Base-by-base conservation (phyloP, 1,139 yeast genomes). In the Taphrina flavorubra region DNA sequence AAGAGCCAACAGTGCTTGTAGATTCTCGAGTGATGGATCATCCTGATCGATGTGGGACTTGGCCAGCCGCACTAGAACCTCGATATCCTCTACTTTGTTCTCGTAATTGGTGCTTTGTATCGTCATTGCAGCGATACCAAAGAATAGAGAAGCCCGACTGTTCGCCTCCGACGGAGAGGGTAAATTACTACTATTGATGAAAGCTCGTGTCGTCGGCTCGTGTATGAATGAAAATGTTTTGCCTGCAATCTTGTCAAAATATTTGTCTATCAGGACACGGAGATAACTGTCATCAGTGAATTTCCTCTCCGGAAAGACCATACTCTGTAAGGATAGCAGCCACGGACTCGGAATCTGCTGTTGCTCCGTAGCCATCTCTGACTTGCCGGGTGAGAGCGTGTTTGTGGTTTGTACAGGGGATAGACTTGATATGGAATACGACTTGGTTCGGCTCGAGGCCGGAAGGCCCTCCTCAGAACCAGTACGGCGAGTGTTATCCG, bases 41-140 rank as follows among this genome's bases (percentile, higher is more conserved):
- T 49, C 53, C 10, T 49, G 53, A 49, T 49, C 53, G 36, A 49
- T 49, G 36, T 49, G 53, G 3, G 53, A 49, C 20, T 49, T 49
- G 53, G 53, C 53, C 36, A 49, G 36, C 4, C 36, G 31, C 3
- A 49, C 53, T 36, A 49, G n/a, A n/a, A 49, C 20, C n/a, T 49
- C 53, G 11, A 34, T 49, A 34, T 49, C 53, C 20, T 49, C 53
- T 8, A 25, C 53, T 25, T 49, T 49, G 8, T 49, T 49, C 2
- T 49, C 53, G 53, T 49, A 49, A 4, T 49, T 18, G 1, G 53
- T 49, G 53, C 53, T 49, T 25, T 20, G 53, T 25, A 49, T 49
- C 36, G 53, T 49, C 36, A 49, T 49, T 20, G 53, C 53, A n/a
- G 53, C 53, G 53, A 49, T 49, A 20, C 53, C 31, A 49, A 49